These are phyloP conservation scores for Lecanicillium sp. DNA, from an alignment of 2,329 filamentous ascomycete species.

Conservation along the genomic window DNA sequence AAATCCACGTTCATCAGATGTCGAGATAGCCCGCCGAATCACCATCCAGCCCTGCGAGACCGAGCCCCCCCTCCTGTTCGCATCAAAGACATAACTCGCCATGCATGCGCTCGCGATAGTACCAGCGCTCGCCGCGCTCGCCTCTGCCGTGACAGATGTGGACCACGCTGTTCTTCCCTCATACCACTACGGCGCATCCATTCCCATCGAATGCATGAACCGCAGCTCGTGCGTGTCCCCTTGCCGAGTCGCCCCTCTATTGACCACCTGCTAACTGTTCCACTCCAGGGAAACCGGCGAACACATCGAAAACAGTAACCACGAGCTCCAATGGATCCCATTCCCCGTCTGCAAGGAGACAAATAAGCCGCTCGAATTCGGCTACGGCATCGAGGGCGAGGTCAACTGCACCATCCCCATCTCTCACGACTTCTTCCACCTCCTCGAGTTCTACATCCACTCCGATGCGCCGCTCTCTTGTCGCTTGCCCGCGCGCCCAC, in stretches of 20 bases:
- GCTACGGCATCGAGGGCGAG: conserved; percentile 77
- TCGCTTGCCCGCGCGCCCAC: conserved; percentile 75
- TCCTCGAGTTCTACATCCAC: conserved; percentile 96
- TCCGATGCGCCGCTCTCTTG: conserved; percentile 90
- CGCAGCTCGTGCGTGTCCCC: conserved; percentile 57
- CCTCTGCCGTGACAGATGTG: conserved; percentile 16
- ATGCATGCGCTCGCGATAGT: conserved; percentile 15
- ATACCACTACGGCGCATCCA: conserved; percentile 60
- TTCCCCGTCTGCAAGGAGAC: conserved; percentile 92
- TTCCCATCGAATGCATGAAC: conserved; percentile 68
- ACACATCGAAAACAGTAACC: conserved; percentile 73
- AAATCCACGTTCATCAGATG: too few species aligned
- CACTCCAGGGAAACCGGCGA: conserved; percentile 71
- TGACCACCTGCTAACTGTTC: background rate
- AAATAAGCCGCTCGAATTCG: conserved; percentile 69
- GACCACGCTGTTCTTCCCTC: conserved; percentile 46
- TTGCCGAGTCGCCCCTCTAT: background rate
- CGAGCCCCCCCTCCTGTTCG: background rate
- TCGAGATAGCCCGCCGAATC: background rate
- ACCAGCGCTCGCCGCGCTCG: conserved; percentile 23
- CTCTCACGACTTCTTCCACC: conserved; percentile 73
- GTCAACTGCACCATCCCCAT: conserved; percentile 78
- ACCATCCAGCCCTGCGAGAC: background rate
- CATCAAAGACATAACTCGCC: too few species aligned
- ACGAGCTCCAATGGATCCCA: conserved; percentile 86